These are phyloP conservation scores for Neopestalotiopsis sp. DNA, from an alignment of 2,329 filamentous ascomycete species.

Conservation along the genomic window DNA sequence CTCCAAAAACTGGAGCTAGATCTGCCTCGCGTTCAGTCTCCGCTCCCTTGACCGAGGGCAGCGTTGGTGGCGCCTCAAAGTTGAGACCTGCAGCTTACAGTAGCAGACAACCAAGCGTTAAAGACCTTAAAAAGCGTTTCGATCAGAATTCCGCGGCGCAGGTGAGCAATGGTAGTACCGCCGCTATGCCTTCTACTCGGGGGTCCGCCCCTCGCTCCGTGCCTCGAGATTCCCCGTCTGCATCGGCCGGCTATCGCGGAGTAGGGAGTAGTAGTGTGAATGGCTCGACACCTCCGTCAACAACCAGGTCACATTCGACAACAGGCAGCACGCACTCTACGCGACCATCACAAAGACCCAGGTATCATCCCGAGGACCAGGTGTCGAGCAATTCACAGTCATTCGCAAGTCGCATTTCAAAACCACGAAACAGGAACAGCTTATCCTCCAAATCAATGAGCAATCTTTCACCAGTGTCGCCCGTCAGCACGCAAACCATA, in stretches of 20 bases:
- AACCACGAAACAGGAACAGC: slow-evolving; percentile 48
- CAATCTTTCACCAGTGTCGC: slow-evolving; percentile 41
- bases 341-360: slow-evolving; percentile 49
- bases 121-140: slow-evolving; percentile 80
- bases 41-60: slow-evolving; percentile 56
- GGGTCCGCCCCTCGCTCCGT: slow-evolving; percentile 36
- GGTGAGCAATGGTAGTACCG: slow-evolving; percentile 18
- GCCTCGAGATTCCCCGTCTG: slow-evolving; percentile 40
- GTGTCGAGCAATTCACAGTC: slow-evolving; percentile 60
- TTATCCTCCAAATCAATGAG: slow-evolving; percentile 50
- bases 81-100: slow-evolving; percentile 35
- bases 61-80: slow-evolving; percentile 34
- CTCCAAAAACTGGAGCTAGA: slow-evolving; percentile 44
- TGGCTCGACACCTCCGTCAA: slow-evolving; percentile 46
- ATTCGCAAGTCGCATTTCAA: slow-evolving; percentile 63
- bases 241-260: slow-evolving; percentile 38
- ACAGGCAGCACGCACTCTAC: slow-evolving; percentile 29
- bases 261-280: slow-evolving; percentile 29
- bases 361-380: slow-evolving; percentile 55
- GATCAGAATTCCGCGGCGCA: slow-evolving; percentile 59
- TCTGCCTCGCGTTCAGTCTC: slow-evolving; percentile 58
- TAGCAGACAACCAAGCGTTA: slow-evolving; percentile 69
- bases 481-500: slow-evolving; percentile 22
- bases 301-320: slow-evolving; percentile 33
- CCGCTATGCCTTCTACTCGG: slow-evolving; percentile 40